These are phyloP conservation scores for Epichloe glyceriae DNA, from an alignment of 2,329 filamentous ascomycete genomes.

Conservation along the genomic window DNA sequence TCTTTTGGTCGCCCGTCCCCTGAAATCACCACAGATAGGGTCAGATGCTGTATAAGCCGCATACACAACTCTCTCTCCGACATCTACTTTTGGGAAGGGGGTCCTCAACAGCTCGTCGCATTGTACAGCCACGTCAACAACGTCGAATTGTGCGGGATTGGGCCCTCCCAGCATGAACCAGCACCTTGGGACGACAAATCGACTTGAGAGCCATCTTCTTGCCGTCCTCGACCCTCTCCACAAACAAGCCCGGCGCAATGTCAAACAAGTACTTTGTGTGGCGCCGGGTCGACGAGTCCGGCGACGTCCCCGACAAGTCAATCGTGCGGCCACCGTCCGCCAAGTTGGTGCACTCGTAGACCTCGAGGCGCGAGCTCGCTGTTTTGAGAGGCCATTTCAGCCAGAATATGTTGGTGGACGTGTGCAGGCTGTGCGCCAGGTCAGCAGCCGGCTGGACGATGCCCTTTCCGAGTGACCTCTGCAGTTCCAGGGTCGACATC, in stretches of 20 bases:
- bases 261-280: constrained; percentile 24
- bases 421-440: constrained; percentile 23
- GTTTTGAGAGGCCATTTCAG: constrained; percentile 25
- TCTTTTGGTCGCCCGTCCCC: too few relatives aligned
- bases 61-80: too few relatives aligned
- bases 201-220: constrained; percentile 20
- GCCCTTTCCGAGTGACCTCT: constrained; percentile 18
- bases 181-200: constrained; percentile 21
- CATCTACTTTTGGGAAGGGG: not conserved
- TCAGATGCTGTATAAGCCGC: too few relatives aligned
- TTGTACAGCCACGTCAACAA: constrained; percentile 19
- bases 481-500: constrained; percentile 16
- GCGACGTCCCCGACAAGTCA: constrained; percentile 17
- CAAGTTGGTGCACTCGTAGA: constrained; percentile 25
- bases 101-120: constrained; percentile 2
- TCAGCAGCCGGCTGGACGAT: constrained; percentile 24
- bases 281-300: constrained; percentile 15
- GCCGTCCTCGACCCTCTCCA: constrained; percentile 21
- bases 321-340: constrained; percentile 18
- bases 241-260: constrained; percentile 23
- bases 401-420: constrained; percentile 21
- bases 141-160: constrained; percentile 17
- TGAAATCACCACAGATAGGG: too few relatives aligned
- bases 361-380: constrained; percentile 22
- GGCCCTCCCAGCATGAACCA: constrained; percentile 18